Conservation (phyloP, 176 grass and related monocot genomes). For the Raddia distichophylla region DNA sequence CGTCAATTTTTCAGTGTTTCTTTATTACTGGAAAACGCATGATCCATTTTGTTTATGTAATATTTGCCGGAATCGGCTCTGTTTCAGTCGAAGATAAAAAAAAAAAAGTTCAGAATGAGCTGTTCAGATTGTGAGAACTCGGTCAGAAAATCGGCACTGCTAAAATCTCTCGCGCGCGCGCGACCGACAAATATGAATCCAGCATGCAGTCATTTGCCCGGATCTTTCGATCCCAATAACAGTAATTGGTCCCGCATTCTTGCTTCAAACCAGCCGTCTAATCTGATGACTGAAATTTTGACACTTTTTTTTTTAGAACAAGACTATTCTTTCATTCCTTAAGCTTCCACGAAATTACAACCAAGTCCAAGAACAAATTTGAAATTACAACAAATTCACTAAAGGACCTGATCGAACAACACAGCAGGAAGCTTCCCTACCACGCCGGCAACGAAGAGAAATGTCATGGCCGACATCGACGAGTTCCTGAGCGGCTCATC, state of each 20-base stretch:
- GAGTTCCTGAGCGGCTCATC: too few species aligned
- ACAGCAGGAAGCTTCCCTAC: too few species aligned
- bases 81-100: background rate
- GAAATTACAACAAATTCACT: too few species aligned
- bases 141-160: background rate
- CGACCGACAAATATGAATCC: background rate
- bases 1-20: background rate
- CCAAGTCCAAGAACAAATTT: too few species aligned
- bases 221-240: background rate
- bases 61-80: background rate
- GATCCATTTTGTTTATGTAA: background rate
- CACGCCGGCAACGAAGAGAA: too few species aligned
- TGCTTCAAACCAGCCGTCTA: background rate
- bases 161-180: background rate
- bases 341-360: too few species aligned
- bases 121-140: background rate
- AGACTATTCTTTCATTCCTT: too few species aligned
- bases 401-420: too few species aligned
- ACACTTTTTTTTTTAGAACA: too few species aligned
- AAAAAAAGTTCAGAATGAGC: conserved; percentile 1
- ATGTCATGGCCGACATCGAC: too few species aligned
- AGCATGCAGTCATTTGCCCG: background rate
- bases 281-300: background rate
- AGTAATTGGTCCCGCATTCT: background rate
- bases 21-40: background rate